A percentile compares a stretch with the other conserved stretches of the same genome.
Conservation (phyloP, 331 rosid genomes). For the Stylosanthes scabra region DNA sequence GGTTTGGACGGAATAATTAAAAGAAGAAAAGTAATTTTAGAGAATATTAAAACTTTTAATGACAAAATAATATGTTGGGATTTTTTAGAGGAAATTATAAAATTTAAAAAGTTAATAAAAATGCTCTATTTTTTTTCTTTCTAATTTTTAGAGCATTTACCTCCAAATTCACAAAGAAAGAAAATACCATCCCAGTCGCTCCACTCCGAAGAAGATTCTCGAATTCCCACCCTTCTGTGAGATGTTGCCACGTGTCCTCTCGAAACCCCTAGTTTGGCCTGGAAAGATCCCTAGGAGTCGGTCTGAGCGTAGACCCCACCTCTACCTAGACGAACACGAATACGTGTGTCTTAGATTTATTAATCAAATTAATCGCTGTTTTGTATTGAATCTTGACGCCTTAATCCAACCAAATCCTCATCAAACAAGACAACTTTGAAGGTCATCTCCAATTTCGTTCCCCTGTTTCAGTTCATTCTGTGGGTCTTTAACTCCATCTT, state of each 20-base stretch:
- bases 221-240: neutral
- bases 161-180: too few species aligned
- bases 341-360: constrained; percentile 6
- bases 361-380: constrained; percentile 13
- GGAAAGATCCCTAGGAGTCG: constrained; percentile 47
- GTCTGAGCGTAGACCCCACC: constrained; percentile 37
- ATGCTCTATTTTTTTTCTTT: too few species aligned
- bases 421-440: constrained; percentile 9
- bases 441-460: neutral
- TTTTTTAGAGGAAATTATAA: too few species aligned
- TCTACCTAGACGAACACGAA: neutral
- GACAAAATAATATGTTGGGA: too few species aligned
- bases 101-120: too few species aligned
- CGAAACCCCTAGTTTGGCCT: constrained; percentile 27
- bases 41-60: too few species aligned
- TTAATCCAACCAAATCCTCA: neutral
- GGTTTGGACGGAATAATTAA: too few species aligned
- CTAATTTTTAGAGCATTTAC: too few species aligned
- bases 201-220: constrained; percentile 23
- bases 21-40: too few species aligned
- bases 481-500: neutral
- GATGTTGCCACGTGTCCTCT: constrained; percentile 43
- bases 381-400: neutral
- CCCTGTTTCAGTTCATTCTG: constrained; percentile 22
- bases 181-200: too few species aligned